Percentiles rank a stretch among this genome's conserved stretches.
phyloP scores from a whole-genome alignment of 2,329 filamentous ascomycete species.

The Epichloe amarillans region DNA sequence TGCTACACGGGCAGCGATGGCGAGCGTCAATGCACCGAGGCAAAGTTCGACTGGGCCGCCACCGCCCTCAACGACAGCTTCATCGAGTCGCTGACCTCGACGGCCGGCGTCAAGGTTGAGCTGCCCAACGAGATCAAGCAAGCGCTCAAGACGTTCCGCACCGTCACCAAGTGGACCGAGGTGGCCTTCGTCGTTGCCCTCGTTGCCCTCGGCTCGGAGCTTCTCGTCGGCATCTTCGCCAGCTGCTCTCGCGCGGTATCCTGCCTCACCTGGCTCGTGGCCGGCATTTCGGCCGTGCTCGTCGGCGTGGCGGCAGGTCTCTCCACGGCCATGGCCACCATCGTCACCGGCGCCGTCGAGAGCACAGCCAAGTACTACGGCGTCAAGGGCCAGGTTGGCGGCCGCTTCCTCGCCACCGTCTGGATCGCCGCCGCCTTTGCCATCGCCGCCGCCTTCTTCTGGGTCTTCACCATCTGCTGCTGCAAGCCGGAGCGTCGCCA shows the following conservation, averaged over 20 bases:
- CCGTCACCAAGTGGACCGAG: constrained; percentile 69
- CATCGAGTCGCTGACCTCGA: constrained; percentile 39
- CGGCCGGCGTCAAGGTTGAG: constrained; percentile 40
- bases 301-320: constrained; percentile 54
- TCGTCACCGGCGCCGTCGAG: constrained; percentile 43
- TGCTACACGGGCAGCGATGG: constrained; percentile 48
- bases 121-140: constrained; percentile 55
- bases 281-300: constrained; percentile 42
- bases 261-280: constrained; percentile 68
- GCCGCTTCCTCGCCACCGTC: constrained; percentile 52
- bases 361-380: constrained; percentile 56
- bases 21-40: constrained; percentile 53
- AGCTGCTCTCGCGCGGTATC: constrained; percentile 73
- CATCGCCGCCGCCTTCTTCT: constrained; percentile 69
- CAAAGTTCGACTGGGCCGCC: constrained; percentile 65
- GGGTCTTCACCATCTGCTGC: constrained; percentile 86
- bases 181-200: constrained; percentile 67
- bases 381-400: constrained; percentile 54
- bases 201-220: constrained; percentile 53
- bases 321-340: constrained; percentile 58
- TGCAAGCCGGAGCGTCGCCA: constrained; percentile 43
- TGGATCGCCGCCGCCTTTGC: constrained; percentile 76
- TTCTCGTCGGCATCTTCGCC: constrained; percentile 68
- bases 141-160: constrained; percentile 59
- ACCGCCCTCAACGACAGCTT: constrained; percentile 49